These are phyloP conservation scores for Boletus rubropictus DNA, from an alignment of 768 basidiomycete species.

Conservation along the genomic window DNA sequence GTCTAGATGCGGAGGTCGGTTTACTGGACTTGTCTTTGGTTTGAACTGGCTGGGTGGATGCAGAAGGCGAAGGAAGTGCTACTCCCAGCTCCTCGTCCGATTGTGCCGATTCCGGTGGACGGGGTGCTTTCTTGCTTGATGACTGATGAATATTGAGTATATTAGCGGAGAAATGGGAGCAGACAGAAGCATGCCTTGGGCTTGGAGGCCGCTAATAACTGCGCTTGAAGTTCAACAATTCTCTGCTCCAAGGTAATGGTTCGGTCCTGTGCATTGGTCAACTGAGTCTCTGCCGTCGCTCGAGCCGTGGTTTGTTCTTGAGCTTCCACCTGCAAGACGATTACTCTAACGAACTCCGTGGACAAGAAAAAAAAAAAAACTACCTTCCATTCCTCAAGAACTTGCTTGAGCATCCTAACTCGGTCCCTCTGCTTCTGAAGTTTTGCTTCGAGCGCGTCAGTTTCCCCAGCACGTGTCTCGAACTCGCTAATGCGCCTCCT, in stretches of 20 bases:
- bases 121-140: slow-evolving; percentile 7
- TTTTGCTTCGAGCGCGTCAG: slow-evolving; percentile 31
- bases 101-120: slow-evolving; percentile 4
- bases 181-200: slow-evolving; percentile 14
- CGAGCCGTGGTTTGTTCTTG: slow-evolving; percentile 34
- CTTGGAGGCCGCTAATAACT: slow-evolving; percentile 37
- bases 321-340: slow-evolving; percentile 33
- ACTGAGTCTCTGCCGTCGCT: slow-evolving; percentile 30
- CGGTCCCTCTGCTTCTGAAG: slow-evolving; percentile 41
- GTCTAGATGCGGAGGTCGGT: slow-evolving; percentile 14
- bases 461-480: slow-evolving; percentile 22
- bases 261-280: slow-evolving; percentile 30
- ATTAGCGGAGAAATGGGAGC: slow-evolving; percentile 5
- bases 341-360: not conserved
- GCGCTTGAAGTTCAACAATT: slow-evolving; percentile 40
- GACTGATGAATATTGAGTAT: slow-evolving; percentile 5
- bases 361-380: not conserved
- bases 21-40: slow-evolving; percentile 15
- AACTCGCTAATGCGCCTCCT: slow-evolving; percentile 31
- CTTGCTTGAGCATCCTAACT: slow-evolving; percentile 39
- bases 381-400: slow-evolving; percentile 45
- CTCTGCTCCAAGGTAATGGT: slow-evolving; percentile 32
- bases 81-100: slow-evolving; percentile 25
- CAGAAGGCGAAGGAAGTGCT: slow-evolving; percentile 10
- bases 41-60: slow-evolving; percentile 10